phyloP scores from a whole-genome alignment of 495 filamentous ascomycete species.

The Chaetomium tenue region DNA sequence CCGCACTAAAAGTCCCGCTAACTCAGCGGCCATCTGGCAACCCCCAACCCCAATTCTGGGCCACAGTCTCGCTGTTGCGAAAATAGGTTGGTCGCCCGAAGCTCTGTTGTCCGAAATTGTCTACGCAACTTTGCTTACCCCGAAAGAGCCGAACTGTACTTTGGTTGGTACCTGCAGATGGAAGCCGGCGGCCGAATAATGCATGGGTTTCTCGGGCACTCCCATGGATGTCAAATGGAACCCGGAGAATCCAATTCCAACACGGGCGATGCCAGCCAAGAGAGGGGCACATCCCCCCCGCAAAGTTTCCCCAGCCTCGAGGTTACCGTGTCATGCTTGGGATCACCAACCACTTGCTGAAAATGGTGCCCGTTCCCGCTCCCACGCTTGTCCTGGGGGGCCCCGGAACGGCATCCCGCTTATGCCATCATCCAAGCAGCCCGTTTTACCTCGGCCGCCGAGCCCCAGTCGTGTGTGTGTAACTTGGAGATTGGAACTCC shows the following conservation, averaged over 20 bases:
- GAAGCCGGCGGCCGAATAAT: not conserved
- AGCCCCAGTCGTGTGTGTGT: constrained; percentile 4
- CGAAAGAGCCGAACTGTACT: not conserved
- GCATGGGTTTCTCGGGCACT: not conserved
- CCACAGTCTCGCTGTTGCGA: not conserved
- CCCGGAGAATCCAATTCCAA: not conserved
- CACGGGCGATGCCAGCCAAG: not conserved
- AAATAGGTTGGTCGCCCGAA: no score
- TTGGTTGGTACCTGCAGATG: not conserved
- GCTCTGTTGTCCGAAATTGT: not conserved
- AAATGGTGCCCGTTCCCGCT: constrained; percentile 4
- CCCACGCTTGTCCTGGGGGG: not conserved
- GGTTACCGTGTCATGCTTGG: constrained; percentile 12
- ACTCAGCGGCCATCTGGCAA: constrained; percentile 1
- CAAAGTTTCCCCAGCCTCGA: not conserved
- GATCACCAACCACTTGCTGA: constrained; percentile 11
- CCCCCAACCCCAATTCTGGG: not conserved
- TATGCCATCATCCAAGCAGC: not conserved
- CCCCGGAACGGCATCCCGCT: not conserved
- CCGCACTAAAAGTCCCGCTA: constrained; percentile 1
- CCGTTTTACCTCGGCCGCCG: constrained; percentile 22
- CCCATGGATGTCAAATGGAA: not conserved
- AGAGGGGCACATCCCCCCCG: constrained; percentile 6
- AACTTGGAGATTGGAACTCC: not conserved
- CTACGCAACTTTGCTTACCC: not conserved